A percentile compares a stretch with the other conserved stretches of the same genome.
phyloP scores from a whole-genome alignment of 2,329 filamentous ascomycete genomes.

The Trichoderma sp. region DNA sequence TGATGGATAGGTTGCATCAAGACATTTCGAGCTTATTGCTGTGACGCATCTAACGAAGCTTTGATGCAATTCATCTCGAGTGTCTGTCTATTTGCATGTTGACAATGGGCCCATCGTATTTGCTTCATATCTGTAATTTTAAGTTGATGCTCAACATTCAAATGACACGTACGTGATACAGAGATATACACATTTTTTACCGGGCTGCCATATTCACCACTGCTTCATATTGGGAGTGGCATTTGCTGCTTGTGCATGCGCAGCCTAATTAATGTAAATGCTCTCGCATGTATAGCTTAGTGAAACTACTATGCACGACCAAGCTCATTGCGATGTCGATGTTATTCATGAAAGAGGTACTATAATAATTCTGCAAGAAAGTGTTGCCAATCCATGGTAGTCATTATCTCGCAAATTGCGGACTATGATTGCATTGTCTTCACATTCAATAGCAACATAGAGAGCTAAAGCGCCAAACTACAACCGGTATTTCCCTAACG shows the following conservation, averaged over 20 bases:
- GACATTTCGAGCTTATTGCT: neutral
- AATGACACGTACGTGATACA: neutral
- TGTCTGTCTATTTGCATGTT: neutral
- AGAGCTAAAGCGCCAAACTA: neutral
- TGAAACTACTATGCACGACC: neutral
- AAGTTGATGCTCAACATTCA: neutral
- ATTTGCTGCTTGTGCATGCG: neutral
- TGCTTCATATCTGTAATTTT: neutral
- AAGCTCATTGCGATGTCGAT: neutral
- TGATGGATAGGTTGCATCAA: neutral
- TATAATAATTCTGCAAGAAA: neutral
- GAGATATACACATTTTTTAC: neutral
- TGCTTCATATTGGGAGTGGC: neutral
- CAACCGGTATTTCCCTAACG: neutral
- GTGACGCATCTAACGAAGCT: neutral
- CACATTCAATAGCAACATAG: neutral
- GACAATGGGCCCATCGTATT: neutral
- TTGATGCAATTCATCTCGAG: neutral
- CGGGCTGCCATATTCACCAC: neutral
- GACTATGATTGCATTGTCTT: neutral
- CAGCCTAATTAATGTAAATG: neutral
- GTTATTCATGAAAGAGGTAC: neutral
- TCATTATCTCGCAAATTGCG: neutral
- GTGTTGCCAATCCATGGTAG: neutral
- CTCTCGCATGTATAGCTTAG: neutral